Evolutionary conservation across 495 filamentous ascomycete species (phyloP).

Genomic region (Jackrogersella multiformis): DNA sequence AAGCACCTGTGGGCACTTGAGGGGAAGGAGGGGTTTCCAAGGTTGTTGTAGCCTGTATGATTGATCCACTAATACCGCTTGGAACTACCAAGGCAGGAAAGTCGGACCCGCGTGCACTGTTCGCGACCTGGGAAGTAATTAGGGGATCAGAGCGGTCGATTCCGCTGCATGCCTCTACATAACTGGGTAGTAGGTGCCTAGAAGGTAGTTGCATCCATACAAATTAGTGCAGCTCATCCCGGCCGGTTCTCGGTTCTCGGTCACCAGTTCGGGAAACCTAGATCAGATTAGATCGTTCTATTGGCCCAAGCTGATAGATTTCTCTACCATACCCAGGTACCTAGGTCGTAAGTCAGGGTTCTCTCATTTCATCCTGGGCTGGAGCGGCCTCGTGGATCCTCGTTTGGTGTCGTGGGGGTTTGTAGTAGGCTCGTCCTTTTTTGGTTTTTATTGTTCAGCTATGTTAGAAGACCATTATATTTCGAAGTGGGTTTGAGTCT

Average conservation of each 20-base stretch:
- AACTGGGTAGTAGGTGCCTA: no score
- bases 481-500: neutral
- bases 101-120: slow-evolving; percentile 31
- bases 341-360: no score
- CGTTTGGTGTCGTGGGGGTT: slow-evolving; percentile 29
- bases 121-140: slow-evolving; percentile 21
- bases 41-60: slow-evolving; percentile 11
- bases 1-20: slow-evolving; percentile 3
- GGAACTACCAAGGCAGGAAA: slow-evolving; percentile 36
- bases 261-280: slow-evolving; percentile 24
- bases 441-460: slow-evolving; percentile 2
- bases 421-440: slow-evolving; percentile 18
- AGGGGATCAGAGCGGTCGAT: slow-evolving; percentile 20
- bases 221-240: slow-evolving; percentile 22
- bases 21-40: slow-evolving; percentile 36
- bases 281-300: slow-evolving; percentile 42
- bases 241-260: slow-evolving; percentile 20
- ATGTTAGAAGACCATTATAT: slow-evolving; percentile 1
- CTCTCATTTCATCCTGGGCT: slow-evolving; percentile 9
- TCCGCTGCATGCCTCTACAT: slow-evolving; percentile 20
- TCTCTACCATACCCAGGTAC: no score
- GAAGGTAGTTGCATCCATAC: no score
- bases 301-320: slow-evolving; percentile 8
- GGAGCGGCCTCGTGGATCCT: slow-evolving; percentile 28
- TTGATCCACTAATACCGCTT: slow-evolving; percentile 36